Evolutionary conservation across 1,284 basidiomycete genomes (phyloP).

Genomic region (Ceratobasidium sp.): DNA sequence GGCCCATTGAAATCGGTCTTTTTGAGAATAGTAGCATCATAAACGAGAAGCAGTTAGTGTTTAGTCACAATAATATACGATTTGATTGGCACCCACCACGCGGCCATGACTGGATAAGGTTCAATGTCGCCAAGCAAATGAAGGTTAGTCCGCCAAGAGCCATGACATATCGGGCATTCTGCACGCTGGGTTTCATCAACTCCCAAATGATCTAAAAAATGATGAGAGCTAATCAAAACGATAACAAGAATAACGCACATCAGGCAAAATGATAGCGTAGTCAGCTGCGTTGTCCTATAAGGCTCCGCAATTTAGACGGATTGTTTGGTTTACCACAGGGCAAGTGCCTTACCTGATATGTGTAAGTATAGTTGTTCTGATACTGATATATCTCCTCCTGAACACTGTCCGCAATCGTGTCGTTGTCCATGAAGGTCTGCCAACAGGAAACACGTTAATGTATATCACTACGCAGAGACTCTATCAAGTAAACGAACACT

Average conservation of each 20-base stretch:
- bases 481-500: no score
- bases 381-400: neutral
- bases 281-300: no score
- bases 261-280: no score
- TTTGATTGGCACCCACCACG: neutral
- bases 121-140: slow-evolving; percentile 36
- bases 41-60: no score
- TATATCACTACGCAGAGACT: no score
- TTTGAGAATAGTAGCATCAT: slow-evolving; percentile 1
- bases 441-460: neutral
- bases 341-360: no score
- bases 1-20: slow-evolving; percentile 38
- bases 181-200: slow-evolving; percentile 20
- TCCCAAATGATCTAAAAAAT: slow-evolving; percentile 7
- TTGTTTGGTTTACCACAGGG: no score
- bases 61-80: no score
- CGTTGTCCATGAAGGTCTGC: slow-evolving; percentile 36
- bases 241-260: no score
- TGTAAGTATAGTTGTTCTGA: slow-evolving; percentile 14
- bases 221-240: neutral
- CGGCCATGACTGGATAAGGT: slow-evolving; percentile 41
- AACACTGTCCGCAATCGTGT: slow-evolving; percentile 1
- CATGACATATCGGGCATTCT: slow-evolving; percentile 35
- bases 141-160: slow-evolving; percentile 27
- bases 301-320: no score